Evolutionary conservation across 2,329 filamentous ascomycete genomes (phyloP).

Genomic region (Magnaporthales sp.): DNA sequence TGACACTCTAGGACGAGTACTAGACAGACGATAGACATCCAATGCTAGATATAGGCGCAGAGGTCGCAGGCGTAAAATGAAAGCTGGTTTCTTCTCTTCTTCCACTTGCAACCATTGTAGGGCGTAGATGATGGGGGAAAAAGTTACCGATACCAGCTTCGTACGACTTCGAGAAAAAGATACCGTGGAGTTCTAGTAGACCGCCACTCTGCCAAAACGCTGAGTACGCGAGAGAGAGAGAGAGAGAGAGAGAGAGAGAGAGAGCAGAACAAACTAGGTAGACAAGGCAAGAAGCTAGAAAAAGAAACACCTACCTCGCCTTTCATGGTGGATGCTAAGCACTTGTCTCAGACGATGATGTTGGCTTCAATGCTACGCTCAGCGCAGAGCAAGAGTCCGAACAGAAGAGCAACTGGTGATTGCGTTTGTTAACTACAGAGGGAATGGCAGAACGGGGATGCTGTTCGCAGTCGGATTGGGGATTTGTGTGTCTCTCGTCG

Average conservation of each 20-base stretch:
- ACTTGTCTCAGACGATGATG: not conserved
- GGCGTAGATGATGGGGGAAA: not conserved
- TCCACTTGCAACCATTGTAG: not conserved
- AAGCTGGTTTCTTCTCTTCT: not conserved
- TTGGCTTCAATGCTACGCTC: not conserved
- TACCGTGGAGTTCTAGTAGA: not conserved
- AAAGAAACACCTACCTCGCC: conserved; percentile 38
- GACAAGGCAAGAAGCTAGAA: not conserved
- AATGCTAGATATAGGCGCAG: not conserved
- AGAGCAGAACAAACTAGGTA: not conserved
- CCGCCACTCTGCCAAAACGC: not conserved
- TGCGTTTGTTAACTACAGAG: not conserved
- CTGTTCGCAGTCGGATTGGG: not conserved
- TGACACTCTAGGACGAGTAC: not conserved
- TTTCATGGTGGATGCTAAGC: conserved; percentile 37
- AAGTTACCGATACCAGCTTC: not conserved
- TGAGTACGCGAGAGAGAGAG: too few species aligned
- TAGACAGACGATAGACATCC: not conserved
- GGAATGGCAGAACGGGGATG: conserved; percentile 1
- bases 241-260: too few species aligned
- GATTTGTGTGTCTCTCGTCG: conserved; percentile 1
- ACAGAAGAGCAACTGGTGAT: not conserved
- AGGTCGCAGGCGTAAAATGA: not conserved
- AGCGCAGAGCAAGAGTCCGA: not conserved
- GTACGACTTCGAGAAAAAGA: not conserved